Evolutionary conservation across 2,329 filamentous ascomycete genomes (phyloP).

Genomic region (Penicillium brasilianum): DNA sequence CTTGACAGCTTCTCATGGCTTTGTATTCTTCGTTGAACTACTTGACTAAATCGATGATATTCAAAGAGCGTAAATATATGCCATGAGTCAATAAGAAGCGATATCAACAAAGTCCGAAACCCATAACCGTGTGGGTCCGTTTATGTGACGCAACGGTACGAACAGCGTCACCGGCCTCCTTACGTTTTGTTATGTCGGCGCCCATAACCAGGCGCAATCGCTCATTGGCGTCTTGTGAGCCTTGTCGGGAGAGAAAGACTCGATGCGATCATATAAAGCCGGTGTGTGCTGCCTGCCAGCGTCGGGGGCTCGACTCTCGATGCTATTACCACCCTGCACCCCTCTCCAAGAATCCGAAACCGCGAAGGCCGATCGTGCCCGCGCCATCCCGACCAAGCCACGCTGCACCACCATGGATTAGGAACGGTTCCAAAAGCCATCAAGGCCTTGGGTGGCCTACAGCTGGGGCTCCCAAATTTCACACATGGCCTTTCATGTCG

Average conservation of each 20-base stretch:
- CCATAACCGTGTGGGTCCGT: not conserved
- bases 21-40: too few species aligned
- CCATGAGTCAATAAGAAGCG: not conserved
- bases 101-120: not conserved
- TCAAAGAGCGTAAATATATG: too few species aligned
- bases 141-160: not conserved
- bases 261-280: conserved; percentile 28
- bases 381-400: not conserved
- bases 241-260: conserved; percentile 26
- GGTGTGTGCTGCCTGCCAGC: conserved; percentile 26
- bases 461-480: conserved; percentile 17
- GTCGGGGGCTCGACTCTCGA: conserved; percentile 21
- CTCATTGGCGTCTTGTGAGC: conserved; percentile 28
- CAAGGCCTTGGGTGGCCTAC: not conserved
- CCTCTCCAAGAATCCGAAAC: conserved; percentile 17
- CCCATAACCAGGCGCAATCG: conserved; percentile 24
- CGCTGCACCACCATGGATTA: not conserved
- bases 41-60: too few species aligned
- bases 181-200: conserved; percentile 12
- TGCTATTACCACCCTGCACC: conserved; percentile 32
- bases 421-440: not conserved
- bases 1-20: not conserved
- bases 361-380: conserved; percentile 1
- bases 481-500: conserved; percentile 22
- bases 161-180: not conserved